A percentile compares a stretch with the other conserved stretches of the same genome.
Evolutionary conservation across 2,329 filamentous ascomycete genomes (phyloP).

Genomic region (Hymenoscyphus fraxineus): DNA sequence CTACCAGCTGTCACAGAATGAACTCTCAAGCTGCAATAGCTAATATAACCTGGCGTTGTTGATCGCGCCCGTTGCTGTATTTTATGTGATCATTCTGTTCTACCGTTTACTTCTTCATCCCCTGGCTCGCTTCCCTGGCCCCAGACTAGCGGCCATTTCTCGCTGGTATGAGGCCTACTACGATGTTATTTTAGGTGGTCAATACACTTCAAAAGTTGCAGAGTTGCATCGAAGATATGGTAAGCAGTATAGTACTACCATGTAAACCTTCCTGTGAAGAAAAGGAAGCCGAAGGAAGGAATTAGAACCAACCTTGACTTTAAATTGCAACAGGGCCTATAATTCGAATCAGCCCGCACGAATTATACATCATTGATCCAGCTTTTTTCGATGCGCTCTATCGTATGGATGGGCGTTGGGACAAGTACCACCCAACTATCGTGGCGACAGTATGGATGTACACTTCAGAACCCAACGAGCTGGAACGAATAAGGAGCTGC

Average conservation of each 20-base stretch:
- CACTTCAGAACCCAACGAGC: too few species aligned
- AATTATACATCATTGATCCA: constrained; percentile 1
- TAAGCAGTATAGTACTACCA: not conserved
- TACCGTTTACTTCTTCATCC: constrained; percentile 24
- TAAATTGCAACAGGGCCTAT: not conserved
- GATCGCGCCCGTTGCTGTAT: not conserved
- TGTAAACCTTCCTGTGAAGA: not conserved
- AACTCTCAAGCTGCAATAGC: not conserved
- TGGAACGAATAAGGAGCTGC: too few species aligned
- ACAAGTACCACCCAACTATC: too few species aligned
- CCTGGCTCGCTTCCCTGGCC: constrained; percentile 32
- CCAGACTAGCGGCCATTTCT: constrained; percentile 31
- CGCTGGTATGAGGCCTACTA: constrained; percentile 36
- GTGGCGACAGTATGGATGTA: too few species aligned
- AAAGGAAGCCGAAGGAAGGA: not conserved
- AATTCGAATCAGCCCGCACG: constrained; percentile 2
- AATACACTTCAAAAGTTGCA: constrained; percentile 41
- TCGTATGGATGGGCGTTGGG: not conserved
- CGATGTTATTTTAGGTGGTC: constrained; percentile 39
- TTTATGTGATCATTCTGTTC: not conserved
- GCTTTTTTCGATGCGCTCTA: not conserved
- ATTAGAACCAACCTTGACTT: not conserved
- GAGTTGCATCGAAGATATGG: constrained; percentile 43
- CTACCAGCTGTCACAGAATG: too few species aligned
- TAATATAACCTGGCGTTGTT: not conserved